Conservation (phyloP, 179 eudicot species). For the Beta lomatogona region DNA sequence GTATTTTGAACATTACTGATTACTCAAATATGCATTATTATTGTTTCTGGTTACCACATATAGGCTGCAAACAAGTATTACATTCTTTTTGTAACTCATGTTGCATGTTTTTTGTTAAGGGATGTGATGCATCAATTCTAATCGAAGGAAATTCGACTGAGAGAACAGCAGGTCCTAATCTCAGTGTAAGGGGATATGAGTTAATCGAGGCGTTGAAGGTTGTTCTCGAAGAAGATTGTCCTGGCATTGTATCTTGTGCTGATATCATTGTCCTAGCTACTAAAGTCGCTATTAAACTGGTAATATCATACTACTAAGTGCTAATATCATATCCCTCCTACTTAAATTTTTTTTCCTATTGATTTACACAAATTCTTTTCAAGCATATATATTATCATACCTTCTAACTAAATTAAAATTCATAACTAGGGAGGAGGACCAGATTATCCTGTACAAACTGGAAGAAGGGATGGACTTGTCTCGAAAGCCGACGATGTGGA, state of each 20-base stretch:
- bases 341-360: too few species aligned
- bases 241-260: constrained; percentile 63
- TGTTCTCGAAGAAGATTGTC: constrained; percentile 50
- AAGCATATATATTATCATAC: background rate
- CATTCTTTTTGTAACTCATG: too few species aligned
- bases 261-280: constrained; percentile 61
- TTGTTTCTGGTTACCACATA: too few species aligned
- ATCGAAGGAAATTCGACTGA: constrained; percentile 45
- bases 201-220: constrained; percentile 52
- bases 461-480: constrained; percentile 30
- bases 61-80: too few species aligned
- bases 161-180: constrained; percentile 40
- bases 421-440: constrained; percentile 27
- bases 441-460: constrained; percentile 24
- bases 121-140: constrained; percentile 75
- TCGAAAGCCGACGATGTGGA: constrained; percentile 24
- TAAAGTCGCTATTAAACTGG: constrained; percentile 46
- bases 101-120: constrained; percentile 14
- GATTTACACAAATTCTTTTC: background rate
- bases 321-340: too few species aligned
- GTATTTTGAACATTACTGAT: background rate
- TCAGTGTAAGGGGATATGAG: constrained; percentile 43
- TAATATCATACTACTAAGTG: background rate
- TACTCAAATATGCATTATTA: background rate
- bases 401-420: background rate